Base-by-base conservation (phyloP, 2,329 filamentous ascomycete species). In the Fusarium circinatum region DNA sequence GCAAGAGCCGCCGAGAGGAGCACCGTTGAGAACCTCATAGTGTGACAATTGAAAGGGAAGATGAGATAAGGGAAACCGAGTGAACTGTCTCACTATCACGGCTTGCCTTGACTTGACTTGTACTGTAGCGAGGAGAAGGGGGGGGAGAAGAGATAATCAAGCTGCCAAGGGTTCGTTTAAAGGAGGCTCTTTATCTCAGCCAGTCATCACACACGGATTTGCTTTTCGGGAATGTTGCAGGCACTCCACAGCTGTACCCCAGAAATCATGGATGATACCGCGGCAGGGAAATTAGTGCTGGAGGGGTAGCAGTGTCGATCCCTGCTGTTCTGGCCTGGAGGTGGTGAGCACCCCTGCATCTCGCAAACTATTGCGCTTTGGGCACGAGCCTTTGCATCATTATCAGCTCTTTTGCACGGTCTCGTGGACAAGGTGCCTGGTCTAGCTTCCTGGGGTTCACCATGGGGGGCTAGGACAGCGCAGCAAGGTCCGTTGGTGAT, bases 1-100 rank as follows among this genome's bases (percentile, higher is more conserved):
- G 78, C 76, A 63, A 84, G 54, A 34, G 32, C 32, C 41, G 80
- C 79, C 64, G 80, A 75, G 28, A 83, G 65, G 45, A 84, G 68
- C 51, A 84, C 56, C 42, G 76, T 79, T 51, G 78, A 81, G 76
- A 84, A 82, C 73, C 80, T 78, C 83, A 85, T 84, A 59, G 36
- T n/a, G n/a, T 73, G 72, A 24, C 49, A 41, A 34, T 38, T 17
- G 47, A 39, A 42, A n/a, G 24, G 14, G 47, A 58, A 34, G 54
- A 17, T 42, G 17, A 49, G 47, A 51, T 54, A 51, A 57, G 47
- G 47, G 47, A 28, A 41, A n/a, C 47, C 18, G 32, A 30, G n/a
- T 38, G 22, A 47, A n/a, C 45, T 49, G 34, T 51, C 52, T 70
- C 51, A 32, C 34, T 24, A 58, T 49, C n/a, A 26, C n/a, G 15